These are phyloP conservation scores for Aspergillus asperescens DNA, from an alignment of 495 filamentous ascomycete genomes.

Conservation along the genomic window DNA sequence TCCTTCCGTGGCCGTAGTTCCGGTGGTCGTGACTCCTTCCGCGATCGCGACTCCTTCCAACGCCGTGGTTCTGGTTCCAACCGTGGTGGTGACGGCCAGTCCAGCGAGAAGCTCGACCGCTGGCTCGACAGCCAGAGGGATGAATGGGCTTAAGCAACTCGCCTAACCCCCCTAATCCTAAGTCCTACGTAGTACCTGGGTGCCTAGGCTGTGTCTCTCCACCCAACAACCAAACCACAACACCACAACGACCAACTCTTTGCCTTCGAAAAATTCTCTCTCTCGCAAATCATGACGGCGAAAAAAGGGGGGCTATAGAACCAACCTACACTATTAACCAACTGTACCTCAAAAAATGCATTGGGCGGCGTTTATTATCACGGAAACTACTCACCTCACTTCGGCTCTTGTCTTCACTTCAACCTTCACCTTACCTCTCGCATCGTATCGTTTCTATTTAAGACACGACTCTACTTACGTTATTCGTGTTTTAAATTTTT, in stretches of 20 bases:
- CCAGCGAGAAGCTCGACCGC: neutral
- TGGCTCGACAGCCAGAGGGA: neutral
- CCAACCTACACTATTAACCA: neutral
- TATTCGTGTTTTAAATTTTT: too few species aligned
- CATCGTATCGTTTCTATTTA: too few species aligned
- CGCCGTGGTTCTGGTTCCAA: neutral
- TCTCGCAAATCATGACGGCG: too few species aligned
- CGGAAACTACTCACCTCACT: slow-evolving; percentile 3
- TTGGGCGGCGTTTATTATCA: slow-evolving; percentile 8
- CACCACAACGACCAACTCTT: too few species aligned
- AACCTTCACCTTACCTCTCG: neutral
- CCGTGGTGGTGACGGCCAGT: neutral
- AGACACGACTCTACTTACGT: too few species aligned
- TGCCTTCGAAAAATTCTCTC: too few species aligned
- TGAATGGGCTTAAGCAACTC: neutral
- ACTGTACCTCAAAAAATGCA: slow-evolving; percentile 1
- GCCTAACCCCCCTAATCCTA: neutral
- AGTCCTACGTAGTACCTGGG: neutral
- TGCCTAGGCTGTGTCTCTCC: too few species aligned
- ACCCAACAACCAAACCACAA: too few species aligned
- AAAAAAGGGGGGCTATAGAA: too few species aligned
- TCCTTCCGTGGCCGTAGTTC: neutral
- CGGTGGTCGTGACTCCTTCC: neutral
- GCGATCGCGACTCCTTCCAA: neutral
- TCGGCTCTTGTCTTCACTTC: neutral